Percentiles rank a stretch among this genome's conserved stretches.
These are phyloP conservation scores for Aspergillus intermedius DNA, from an alignment of 2,329 filamentous ascomycete species.

Conservation along the genomic window DNA sequence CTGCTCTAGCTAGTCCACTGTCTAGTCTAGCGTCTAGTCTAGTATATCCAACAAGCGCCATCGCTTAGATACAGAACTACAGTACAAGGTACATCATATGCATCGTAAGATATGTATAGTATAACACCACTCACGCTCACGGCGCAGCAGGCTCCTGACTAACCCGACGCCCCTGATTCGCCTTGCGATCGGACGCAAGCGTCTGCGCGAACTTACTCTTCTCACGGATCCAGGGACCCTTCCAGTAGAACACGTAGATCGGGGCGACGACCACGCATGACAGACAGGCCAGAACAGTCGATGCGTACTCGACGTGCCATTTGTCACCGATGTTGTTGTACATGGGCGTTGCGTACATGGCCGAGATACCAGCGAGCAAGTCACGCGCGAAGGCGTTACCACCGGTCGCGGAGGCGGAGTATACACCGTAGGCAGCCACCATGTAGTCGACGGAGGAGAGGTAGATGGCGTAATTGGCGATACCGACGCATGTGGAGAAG, in stretches of 20 bases:
- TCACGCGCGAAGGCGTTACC: constrained; percentile 69
- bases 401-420: constrained; percentile 65
- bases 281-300: constrained; percentile 54
- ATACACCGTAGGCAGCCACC: constrained; percentile 65
- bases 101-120: neutral
- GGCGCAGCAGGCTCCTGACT: constrained; percentile 17
- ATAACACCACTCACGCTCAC: neutral
- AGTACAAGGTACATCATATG: too few species aligned
- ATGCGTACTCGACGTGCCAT: constrained; percentile 50
- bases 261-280: constrained; percentile 53
- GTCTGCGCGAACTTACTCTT: constrained; percentile 56
- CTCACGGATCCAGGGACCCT: constrained; percentile 51
- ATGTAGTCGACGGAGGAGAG: constrained; percentile 72
- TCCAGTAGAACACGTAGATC: constrained; percentile 59
- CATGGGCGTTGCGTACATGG: constrained; percentile 59
- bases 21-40: too few species aligned
- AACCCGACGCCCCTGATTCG: constrained; percentile 19
- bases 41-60: too few species aligned
- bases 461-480: constrained; percentile 67
- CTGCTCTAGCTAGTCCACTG: too few species aligned
- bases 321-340: constrained; percentile 53
- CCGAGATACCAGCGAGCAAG: constrained; percentile 64
- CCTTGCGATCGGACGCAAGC: constrained; percentile 32
- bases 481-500: constrained; percentile 58
- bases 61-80: too few species aligned